Evolutionary conservation across 2,329 filamentous ascomycete genomes (phyloP), one percentile per base, ranked within the genome.

Genomic region (Microcyclospora pomicola): DNA sequence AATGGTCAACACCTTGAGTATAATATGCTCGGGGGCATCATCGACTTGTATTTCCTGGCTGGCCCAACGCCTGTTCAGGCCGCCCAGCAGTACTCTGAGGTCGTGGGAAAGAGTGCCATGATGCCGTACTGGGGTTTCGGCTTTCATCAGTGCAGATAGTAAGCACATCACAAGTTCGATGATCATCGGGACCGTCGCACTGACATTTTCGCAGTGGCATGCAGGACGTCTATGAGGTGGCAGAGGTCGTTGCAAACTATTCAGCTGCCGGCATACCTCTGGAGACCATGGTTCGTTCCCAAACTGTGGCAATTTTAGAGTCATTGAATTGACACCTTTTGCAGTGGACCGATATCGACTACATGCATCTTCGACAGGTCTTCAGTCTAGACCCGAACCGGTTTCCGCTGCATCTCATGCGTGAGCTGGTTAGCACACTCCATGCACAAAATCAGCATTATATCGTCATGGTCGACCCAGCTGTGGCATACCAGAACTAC

Each of bases 1-100:
- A 65, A 68, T 6, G 67, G 71, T 6, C 76, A 87, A 53, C 84
- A 78, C 41, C 69, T 91, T 5, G 80, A 87, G 59, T 91, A 87
- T 62, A 84, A 87, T 55, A 74, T 75, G 1, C 67, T 88, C 0
- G 82, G 83, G 6, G 83, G 84, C 9, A 70, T 87, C 14, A 54
- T 91, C 2, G 84, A 88, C 56, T 53, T 72, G 19, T 71, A 71
- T 55, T 71, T 71, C 52, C 42, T 72, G 40, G 60, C 66, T 27
- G 68, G 68, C 2, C 62, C 62, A 3, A 48, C 59, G 12, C 68
- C 68, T 3, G 56, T 58, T 9, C 59, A 65, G 9, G 68, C 67
- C 4, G 62, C 66, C 5, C 57, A 60, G 47, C 67, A 71, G 45
- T 71, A 71, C 41, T 61, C 66, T 2, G 64, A 67, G n/a, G 53